A percentile compares a stretch with the other conserved stretches of the same genome.
These are phyloP conservation scores for Claviceps fusiformis DNA, from an alignment of 2,329 filamentous ascomycete species.

Conservation along the genomic window DNA sequence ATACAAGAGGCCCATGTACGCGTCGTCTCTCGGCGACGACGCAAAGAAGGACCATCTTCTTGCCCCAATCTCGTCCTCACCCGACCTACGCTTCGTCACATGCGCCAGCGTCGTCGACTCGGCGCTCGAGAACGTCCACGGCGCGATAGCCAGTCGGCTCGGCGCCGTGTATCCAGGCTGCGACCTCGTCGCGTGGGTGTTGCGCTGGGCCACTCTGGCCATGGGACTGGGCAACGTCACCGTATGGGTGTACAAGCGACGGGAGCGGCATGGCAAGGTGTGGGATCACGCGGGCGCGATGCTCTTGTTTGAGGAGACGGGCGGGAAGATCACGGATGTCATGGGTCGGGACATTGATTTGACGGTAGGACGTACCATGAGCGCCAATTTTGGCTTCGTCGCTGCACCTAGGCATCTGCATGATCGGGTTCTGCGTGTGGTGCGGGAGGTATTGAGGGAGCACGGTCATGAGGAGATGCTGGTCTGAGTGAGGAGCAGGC, in stretches of 20 bases:
- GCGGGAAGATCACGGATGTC: slow-evolving; percentile 41
- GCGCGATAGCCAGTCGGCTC: slow-evolving; percentile 27
- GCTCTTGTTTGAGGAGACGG: slow-evolving; percentile 43
- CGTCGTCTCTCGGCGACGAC: slow-evolving; percentile 4
- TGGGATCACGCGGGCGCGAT: slow-evolving; percentile 50
- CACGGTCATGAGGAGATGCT: slow-evolving; percentile 16
- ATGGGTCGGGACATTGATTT: slow-evolving; percentile 37
- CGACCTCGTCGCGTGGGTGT: slow-evolving; percentile 43
- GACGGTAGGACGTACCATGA: slow-evolving; percentile 32
- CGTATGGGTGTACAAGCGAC: slow-evolving; percentile 41
- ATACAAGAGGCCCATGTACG: slow-evolving; percentile 28
- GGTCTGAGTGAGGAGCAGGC: background rate
- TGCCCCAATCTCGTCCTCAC: slow-evolving; percentile 12
- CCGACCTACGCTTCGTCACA: slow-evolving; percentile 29
- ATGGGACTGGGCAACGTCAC: slow-evolving; percentile 39
- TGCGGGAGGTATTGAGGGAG: slow-evolving; percentile 51
- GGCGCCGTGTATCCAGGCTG: slow-evolving; percentile 30
- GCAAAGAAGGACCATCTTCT: slow-evolving; percentile 18
- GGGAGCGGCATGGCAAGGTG: slow-evolving; percentile 32
- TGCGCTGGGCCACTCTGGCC: slow-evolving; percentile 39
- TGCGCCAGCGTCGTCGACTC: slow-evolving; percentile 33
- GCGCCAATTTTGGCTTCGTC: slow-evolving; percentile 40
- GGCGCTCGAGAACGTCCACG: slow-evolving; percentile 33
- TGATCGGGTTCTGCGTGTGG: slow-evolving; percentile 25
- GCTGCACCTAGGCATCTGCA: slow-evolving; percentile 35